A percentile compares a stretch with the other conserved stretches of the same genome.
Conservation (phyloP, 208 protist species). For the Trypanosoma lewisi region DNA sequence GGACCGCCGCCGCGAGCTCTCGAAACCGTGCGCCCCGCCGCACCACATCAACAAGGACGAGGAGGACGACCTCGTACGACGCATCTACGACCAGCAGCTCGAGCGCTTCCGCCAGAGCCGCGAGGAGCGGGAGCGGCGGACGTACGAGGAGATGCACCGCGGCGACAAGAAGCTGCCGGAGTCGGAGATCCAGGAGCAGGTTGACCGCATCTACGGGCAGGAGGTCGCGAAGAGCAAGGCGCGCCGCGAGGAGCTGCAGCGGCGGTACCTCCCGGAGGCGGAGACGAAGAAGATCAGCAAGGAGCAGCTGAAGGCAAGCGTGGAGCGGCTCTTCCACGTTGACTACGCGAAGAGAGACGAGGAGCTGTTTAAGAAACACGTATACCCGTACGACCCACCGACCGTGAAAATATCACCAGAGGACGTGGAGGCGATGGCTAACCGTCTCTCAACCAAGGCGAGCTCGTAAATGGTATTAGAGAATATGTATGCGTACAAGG, state of each 20-base stretch:
- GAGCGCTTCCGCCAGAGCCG: constrained; percentile 56
- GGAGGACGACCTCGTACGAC: constrained; percentile 54
- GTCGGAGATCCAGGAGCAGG: constrained; percentile 68
- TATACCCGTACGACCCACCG: constrained; percentile 83
- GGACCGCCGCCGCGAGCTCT: constrained; percentile 51
- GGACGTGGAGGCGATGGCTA: constrained; percentile 65
- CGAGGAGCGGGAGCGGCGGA: constrained; percentile 53
- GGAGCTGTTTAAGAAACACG: constrained; percentile 84
- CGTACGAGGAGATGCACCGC: constrained; percentile 54
- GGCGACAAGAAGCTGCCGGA: constrained; percentile 64
- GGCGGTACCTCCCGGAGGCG: constrained; percentile 49
- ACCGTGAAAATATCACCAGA: constrained; percentile 47
- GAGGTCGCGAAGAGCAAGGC: constrained; percentile 53
- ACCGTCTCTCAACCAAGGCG: constrained; percentile 62
- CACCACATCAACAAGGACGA: constrained; percentile 51
- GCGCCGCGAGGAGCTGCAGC: constrained; percentile 46
- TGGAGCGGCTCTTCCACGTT: constrained; percentile 68
- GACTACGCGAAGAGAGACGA: constrained; percentile 80
- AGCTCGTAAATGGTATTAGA: not conserved
- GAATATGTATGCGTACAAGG: not conserved
- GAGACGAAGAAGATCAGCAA: constrained; percentile 72
- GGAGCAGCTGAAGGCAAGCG: constrained; percentile 57
- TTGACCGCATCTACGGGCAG: constrained; percentile 82
- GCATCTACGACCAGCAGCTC: constrained; percentile 83
- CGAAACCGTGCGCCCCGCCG: constrained; percentile 11